Conservation (phyloP, 306 rosid species). For the Psophocarpus tetragonolobus region DNA sequence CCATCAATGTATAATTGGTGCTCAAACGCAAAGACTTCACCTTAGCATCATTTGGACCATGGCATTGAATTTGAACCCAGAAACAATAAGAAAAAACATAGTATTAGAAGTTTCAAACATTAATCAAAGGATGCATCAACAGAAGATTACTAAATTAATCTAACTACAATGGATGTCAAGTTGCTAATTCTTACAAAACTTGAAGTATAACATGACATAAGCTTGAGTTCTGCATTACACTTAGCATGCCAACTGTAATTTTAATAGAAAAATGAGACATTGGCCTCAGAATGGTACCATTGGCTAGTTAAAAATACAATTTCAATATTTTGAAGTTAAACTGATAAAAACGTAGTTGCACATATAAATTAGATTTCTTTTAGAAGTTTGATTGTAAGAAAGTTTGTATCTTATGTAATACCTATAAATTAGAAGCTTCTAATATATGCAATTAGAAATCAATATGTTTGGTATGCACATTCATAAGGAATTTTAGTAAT, state of each 20-base stretch:
- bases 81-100: not conserved
- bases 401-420: not conserved
- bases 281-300: not conserved
- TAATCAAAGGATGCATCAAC: not conserved
- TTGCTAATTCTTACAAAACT: not conserved
- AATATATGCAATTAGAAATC: not conserved
- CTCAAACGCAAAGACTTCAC: not conserved
- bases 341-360: not conserved
- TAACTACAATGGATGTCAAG: not conserved
- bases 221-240: not conserved
- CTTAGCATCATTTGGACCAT: not conserved
- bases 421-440: not conserved
- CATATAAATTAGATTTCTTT: not conserved
- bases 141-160: not conserved
- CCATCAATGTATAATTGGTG: not conserved
- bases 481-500: not conserved
- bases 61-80: not conserved
- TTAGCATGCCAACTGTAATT: constrained; percentile 10
- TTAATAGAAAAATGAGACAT: not conserved
- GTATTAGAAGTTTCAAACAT: not conserved
- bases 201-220: not conserved
- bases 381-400: not conserved
- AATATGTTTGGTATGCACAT: not conserved
- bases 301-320: not conserved
- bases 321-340: not conserved